Evolutionary conservation across 106 monocot genomes (phyloP).

Genomic region (Allium fistulosum): DNA sequence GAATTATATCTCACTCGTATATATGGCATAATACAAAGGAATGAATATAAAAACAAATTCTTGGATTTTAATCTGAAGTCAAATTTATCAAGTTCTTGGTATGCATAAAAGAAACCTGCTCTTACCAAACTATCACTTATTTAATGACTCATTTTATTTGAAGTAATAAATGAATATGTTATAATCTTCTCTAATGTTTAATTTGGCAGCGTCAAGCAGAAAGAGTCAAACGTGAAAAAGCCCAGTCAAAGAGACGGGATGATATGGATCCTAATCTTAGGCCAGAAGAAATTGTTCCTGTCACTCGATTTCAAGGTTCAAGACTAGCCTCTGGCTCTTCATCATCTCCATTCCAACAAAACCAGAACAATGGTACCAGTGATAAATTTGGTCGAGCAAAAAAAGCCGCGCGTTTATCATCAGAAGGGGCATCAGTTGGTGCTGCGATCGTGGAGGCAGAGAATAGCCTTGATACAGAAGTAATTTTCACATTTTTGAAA

Average conservation of each 20-base stretch:
- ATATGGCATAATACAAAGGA: too few species aligned
- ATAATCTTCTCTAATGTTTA: not conserved
- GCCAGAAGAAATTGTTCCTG: slow-evolving; percentile 63
- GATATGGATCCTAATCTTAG: slow-evolving; percentile 72
- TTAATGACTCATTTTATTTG: too few species aligned
- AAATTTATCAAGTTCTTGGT: too few species aligned
- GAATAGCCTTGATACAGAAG: slow-evolving; percentile 68
- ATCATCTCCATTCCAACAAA: slow-evolving; percentile 59
- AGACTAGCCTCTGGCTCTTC: slow-evolving; percentile 79
- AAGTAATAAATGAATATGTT: too few species aligned
- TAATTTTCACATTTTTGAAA: slow-evolving; percentile 18
- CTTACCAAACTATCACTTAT: too few species aligned
- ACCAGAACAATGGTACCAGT: slow-evolving; percentile 17
- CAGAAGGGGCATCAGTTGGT: slow-evolving; percentile 52
- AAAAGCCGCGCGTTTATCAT: slow-evolving; percentile 56
- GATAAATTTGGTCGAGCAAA: slow-evolving; percentile 13
- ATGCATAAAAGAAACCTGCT: too few species aligned
- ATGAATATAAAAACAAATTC: too few species aligned
- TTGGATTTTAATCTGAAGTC: too few species aligned
- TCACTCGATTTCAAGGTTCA: slow-evolving; percentile 75
- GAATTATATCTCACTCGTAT: too few species aligned
- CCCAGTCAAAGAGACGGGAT: slow-evolving; percentile 79
- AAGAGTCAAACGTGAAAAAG: slow-evolving; percentile 84
- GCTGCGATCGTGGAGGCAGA: slow-evolving; percentile 96
- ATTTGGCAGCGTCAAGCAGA: slow-evolving; percentile 82